Evolutionary conservation across 305 asterid genomes (phyloP), one percentile per base, ranked within the genome.

Genomic region (Lippia alba): DNA sequence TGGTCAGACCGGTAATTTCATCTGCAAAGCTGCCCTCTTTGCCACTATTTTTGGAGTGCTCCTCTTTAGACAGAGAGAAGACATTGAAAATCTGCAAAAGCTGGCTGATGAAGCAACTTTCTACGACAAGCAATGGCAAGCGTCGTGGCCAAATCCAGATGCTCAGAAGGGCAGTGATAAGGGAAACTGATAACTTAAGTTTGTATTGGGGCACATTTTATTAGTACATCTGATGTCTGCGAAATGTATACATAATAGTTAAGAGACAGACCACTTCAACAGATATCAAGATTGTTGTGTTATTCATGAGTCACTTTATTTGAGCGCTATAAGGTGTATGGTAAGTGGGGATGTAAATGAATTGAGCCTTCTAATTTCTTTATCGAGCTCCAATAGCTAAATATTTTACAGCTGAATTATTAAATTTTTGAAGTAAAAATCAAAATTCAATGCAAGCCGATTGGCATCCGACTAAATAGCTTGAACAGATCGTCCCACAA

Each of bases 91-190:
- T 14, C 66, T 84, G 3, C 80, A 57, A 12, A 84, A 82, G 76
- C 51, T 86, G 3, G 89, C 80, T 4, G 87, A 86, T 30, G 92
- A 86, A 75, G 88, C 96, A 4, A 86, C 91, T 3, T 83, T 86
- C 63, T 90, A 84, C 44, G 87, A 90, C 74, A 77, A 76, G 80
- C 89, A 87, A 74, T 84, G 96, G 92, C 81, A 76, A 74, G 78
- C 91, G 8, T 84, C 94, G 0, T 81, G 91, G 91, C 72, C 71
- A 74, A 73, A 75, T 72, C 66, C 73, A 33, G 56, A 75, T 53
- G 64, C 39, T 53, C 40, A 17, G 10, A 40, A 71, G 32, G 49
- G 30, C 36, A 66, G 33, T 65, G 65, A 46, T 39, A 67, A 30
- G 54, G 56, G 60, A 1, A 15, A 41, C 16, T 46, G 66, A 57